These are phyloP conservation scores for Tricholoma matsutake DNA, from an alignment of 768 basidiomycete species.

Conservation along the genomic window DNA sequence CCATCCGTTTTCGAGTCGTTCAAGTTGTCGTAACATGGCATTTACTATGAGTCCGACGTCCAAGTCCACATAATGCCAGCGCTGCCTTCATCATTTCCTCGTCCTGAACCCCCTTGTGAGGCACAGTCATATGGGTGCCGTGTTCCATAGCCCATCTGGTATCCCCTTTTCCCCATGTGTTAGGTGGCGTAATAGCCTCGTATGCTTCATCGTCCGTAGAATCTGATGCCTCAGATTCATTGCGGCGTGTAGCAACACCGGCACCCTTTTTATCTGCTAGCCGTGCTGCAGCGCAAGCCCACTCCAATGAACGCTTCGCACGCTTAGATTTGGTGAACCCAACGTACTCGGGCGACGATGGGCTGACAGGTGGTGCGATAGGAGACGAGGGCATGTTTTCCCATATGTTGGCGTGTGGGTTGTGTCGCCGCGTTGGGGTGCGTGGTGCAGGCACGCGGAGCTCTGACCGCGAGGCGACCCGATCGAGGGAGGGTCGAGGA, in stretches of 20 bases:
- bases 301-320: constrained; percentile 59
- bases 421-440: constrained; percentile 37
- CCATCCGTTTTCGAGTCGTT: background rate
- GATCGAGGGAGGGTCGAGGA: constrained; percentile 53
- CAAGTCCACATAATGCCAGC: constrained; percentile 60
- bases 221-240: constrained; percentile 25
- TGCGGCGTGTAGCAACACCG: constrained; percentile 24
- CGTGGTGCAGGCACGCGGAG: constrained; percentile 38
- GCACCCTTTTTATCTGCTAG: constrained; percentile 42
- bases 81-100: constrained; percentile 73
- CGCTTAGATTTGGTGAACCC: constrained; percentile 45
- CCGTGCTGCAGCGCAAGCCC: constrained; percentile 68
- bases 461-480: constrained; percentile 54
- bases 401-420: constrained; percentile 40
- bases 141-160: constrained; percentile 31
- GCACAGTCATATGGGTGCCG: constrained; percentile 14
- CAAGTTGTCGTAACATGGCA: constrained; percentile 1
- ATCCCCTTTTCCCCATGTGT: constrained; percentile 45
- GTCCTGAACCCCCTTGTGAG: constrained; percentile 37
- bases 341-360: constrained; percentile 44
- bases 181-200: constrained; percentile 63
- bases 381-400: constrained; percentile 67
- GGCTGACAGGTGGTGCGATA: constrained; percentile 49
- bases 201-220: constrained; percentile 62
- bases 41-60: constrained; percentile 22